A percentile compares a stretch with the other conserved stretches of the same genome.
These are phyloP conservation scores for Colletotrichum sp. DNA, from an alignment of 2,329 filamentous ascomycete genomes.

Conservation along the genomic window DNA sequence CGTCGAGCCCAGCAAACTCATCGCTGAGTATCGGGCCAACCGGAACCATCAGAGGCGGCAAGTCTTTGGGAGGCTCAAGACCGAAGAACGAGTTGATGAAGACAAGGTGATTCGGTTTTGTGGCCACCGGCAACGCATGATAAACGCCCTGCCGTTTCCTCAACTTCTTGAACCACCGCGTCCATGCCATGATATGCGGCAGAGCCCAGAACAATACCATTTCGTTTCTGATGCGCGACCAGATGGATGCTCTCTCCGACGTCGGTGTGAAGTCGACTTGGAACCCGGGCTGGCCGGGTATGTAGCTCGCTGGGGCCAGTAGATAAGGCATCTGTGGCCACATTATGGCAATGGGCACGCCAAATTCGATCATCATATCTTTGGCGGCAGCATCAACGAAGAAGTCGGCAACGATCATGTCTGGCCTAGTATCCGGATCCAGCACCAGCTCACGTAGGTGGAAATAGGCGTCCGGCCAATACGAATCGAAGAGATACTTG, in stretches of 20 bases:
- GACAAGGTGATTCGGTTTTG: constrained; percentile 45
- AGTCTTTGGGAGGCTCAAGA: constrained; percentile 44
- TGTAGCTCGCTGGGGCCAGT: constrained; percentile 41
- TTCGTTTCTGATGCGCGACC: constrained; percentile 38
- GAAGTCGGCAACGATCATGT: constrained; percentile 48
- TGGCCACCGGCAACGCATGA: constrained; percentile 28
- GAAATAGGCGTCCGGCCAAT: constrained; percentile 36
- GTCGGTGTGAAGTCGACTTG: constrained; percentile 40
- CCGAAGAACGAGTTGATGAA: constrained; percentile 51
- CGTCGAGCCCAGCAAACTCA: constrained; percentile 34
- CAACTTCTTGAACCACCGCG: constrained; percentile 35
- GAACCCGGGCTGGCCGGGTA: constrained; percentile 46
- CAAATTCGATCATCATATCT: constrained; percentile 42
- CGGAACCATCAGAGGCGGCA: constrained; percentile 41
- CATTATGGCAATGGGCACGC: constrained; percentile 41
- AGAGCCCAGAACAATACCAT: constrained; percentile 30
- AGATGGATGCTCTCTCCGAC: constrained; percentile 42
- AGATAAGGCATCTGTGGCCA: constrained; percentile 47
- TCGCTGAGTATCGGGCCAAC: constrained; percentile 46
- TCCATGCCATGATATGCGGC: constrained; percentile 25
- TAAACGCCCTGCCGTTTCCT: constrained; percentile 36
- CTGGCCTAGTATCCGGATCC: constrained; percentile 29
- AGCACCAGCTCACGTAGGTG: constrained; percentile 26
- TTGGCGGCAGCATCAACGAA: constrained; percentile 42
- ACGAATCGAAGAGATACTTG: constrained; percentile 42